Evolutionary conservation across 495 filamentous ascomycete genomes (phyloP).

Genomic region (Hypomontagnella submonticulosa): DNA sequence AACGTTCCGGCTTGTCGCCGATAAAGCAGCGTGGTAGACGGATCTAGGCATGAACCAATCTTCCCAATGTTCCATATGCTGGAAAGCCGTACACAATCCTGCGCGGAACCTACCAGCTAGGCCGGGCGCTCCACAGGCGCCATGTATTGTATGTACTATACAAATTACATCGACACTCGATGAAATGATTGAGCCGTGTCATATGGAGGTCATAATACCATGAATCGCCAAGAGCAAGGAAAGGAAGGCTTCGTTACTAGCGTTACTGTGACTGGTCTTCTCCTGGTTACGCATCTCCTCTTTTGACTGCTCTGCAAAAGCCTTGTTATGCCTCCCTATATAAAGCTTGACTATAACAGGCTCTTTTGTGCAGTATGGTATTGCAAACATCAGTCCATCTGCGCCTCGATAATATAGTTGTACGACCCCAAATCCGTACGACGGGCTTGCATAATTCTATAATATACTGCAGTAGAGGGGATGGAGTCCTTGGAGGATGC

Average conservation of each 20-base stretch:
- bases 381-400: slow-evolving; percentile 30
- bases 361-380: slow-evolving; percentile 11
- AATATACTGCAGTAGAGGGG: slow-evolving; percentile 31
- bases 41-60: slow-evolving; percentile 38
- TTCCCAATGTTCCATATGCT: slow-evolving; percentile 31
- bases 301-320: background rate
- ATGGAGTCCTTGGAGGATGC: slow-evolving; percentile 23
- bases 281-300: background rate
- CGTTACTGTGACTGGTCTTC: background rate
- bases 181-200: slow-evolving; percentile 20
- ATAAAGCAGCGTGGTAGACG: slow-evolving; percentile 32
- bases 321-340: background rate
- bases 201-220: slow-evolving; percentile 7
- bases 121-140: background rate
- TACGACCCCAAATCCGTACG: slow-evolving; percentile 37
- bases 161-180: slow-evolving; percentile 1
- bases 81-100: slow-evolving; percentile 28
- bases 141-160: background rate
- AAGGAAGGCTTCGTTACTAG: too few relatives aligned
- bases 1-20: slow-evolving; percentile 35
- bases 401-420: slow-evolving; percentile 37
- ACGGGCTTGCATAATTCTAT: slow-evolving; percentile 37
- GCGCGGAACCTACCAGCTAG: slow-evolving; percentile 22
- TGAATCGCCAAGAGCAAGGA: too few relatives aligned
- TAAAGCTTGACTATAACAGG: too few relatives aligned